These are phyloP conservation scores for Pouteria glomerata DNA, from an alignment of 148 eudicot genomes.

Conservation along the genomic window DNA sequence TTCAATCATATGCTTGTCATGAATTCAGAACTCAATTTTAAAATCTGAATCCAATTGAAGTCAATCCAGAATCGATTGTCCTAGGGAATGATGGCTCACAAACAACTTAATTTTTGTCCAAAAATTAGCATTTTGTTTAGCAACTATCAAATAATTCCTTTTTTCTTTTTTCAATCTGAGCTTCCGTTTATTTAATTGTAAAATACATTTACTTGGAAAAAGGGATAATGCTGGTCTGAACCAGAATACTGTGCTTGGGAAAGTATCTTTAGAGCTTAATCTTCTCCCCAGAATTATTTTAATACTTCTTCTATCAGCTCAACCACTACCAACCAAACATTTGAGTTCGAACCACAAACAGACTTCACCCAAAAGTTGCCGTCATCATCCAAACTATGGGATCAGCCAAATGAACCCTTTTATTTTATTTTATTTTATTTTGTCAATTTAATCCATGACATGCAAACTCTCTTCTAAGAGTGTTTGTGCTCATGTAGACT, in stretches of 20 bases:
- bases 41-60: not conserved
- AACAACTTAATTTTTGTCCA: not conserved
- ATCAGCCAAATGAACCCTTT: not conserved
- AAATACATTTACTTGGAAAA: not conserved
- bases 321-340: not conserved
- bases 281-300: not conserved
- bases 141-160: not conserved
- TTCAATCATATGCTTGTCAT: not conserved
- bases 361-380: not conserved
- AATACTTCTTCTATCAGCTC: not conserved
- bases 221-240: not conserved
- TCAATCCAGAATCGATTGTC: not conserved
- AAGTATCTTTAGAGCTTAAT: not conserved
- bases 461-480: not conserved
- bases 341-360: not conserved
- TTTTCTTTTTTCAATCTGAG: not conserved
- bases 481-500: not conserved
- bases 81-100: not conserved
- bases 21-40: not conserved
- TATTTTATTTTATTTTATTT: too few species aligned
- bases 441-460: not conserved
- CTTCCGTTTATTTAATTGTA: not conserved
- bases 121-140: not conserved
- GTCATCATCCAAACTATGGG: not conserved
- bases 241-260: not conserved